Conservation (phyloP, 306 rosid species). For the Comarum palustre region DNA sequence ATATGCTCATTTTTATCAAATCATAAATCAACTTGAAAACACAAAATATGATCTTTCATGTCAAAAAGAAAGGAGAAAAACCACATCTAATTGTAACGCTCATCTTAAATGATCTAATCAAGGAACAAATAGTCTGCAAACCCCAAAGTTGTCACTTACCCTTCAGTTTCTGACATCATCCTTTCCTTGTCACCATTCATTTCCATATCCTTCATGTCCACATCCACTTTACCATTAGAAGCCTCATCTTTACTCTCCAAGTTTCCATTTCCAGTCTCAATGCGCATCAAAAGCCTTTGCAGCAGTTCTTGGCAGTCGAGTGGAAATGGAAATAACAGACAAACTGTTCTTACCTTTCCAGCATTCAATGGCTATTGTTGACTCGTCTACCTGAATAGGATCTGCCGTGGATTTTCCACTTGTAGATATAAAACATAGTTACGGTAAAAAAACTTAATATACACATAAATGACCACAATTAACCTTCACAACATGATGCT, state of each 20-base stretch:
- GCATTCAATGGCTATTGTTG: constrained; percentile 94
- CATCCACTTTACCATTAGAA: constrained; percentile 28
- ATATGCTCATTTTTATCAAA: neutral
- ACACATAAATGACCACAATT: neutral
- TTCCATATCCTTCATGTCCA: constrained; percentile 30
- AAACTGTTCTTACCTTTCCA: constrained; percentile 89
- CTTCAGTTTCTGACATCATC: constrained; percentile 4
- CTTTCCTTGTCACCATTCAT: constrained; percentile 22
- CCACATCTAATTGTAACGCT: neutral
- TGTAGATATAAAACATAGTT: constrained; percentile 31
- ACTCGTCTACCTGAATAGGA: constrained; percentile 53
- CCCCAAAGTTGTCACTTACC: constrained; percentile 4
- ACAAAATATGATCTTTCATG: neutral
- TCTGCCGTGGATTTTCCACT: constrained; percentile 34
- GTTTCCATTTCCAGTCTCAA: constrained; percentile 40
- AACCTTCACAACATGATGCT: constrained; percentile 6
- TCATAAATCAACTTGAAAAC: neutral
- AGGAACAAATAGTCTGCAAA: neutral
- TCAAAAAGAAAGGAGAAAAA: neutral
- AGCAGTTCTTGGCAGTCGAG: constrained; percentile 85
- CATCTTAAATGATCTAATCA: neutral
- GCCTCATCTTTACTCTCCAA: constrained; percentile 26
- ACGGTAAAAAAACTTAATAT: neutral
- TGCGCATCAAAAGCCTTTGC: constrained; percentile 60
- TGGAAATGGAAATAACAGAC: constrained; percentile 75